A percentile compares a stretch with the other conserved stretches of the same genome.
These are phyloP conservation scores for Taiwanofungus camphoratus DNA, from an alignment of 1,284 basidiomycete species.

Conservation along the genomic window DNA sequence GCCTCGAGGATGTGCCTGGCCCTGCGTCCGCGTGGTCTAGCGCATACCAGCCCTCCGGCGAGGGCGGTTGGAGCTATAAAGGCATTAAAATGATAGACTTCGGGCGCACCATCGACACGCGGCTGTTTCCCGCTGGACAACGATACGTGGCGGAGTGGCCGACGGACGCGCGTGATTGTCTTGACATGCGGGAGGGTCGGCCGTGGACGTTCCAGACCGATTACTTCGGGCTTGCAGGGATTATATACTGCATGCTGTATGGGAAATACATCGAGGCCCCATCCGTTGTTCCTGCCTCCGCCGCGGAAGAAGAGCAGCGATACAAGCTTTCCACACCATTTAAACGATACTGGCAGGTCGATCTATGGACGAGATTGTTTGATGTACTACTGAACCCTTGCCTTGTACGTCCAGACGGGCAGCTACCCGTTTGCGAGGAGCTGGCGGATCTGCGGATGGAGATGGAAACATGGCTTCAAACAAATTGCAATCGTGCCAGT, in stretches of 20 bases:
- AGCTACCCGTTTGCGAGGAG: constrained; percentile 69
- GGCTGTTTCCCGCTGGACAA: constrained; percentile 74
- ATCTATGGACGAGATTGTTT: constrained; percentile 84
- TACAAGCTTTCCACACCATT: constrained; percentile 74
- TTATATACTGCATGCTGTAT: constrained; percentile 94
- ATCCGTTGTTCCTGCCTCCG: constrained; percentile 38
- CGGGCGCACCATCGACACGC: constrained; percentile 87
- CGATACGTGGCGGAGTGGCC: constrained; percentile 87
- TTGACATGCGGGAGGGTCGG: constrained; percentile 77
- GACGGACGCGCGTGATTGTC: constrained; percentile 83
- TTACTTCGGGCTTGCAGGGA: constrained; percentile 90
- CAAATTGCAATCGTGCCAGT: constrained; percentile 80
- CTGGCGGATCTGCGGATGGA: constrained; percentile 60
- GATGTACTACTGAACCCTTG: constrained; percentile 83
- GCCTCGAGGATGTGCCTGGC: constrained; percentile 79
- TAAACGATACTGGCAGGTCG: constrained; percentile 94
- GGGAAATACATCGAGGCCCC: constrained; percentile 88
- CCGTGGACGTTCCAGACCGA: constrained; percentile 95
- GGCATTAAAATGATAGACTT: constrained; percentile 96
- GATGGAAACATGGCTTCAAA: constrained; percentile 86
- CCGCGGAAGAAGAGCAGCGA: constrained; percentile 30
- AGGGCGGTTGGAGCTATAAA: constrained; percentile 81
- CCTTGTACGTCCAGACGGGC: constrained; percentile 43
- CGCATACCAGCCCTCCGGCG: constrained; percentile 71
- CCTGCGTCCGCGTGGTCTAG: constrained; percentile 68